Evolutionary conservation across 192 early-diverging fungal species (phyloP).

Genomic region (Coemansia sp.): DNA sequence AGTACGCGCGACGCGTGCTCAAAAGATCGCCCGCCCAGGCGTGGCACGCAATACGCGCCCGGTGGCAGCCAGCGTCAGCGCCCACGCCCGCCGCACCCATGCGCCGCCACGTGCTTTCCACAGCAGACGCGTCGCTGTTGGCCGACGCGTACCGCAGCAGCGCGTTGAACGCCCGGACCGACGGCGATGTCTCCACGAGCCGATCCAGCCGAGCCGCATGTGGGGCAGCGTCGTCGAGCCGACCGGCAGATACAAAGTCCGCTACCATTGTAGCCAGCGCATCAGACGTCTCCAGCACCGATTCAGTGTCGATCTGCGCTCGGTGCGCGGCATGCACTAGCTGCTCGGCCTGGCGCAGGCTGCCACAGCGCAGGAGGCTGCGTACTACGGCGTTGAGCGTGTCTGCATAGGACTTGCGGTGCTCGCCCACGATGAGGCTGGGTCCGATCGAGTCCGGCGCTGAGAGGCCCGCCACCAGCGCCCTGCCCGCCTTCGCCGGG

Average conservation of each 20-base stretch:
- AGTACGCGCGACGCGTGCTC: constrained; percentile 39
- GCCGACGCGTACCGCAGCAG: constrained; percentile 23
- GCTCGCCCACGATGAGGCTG: not conserved
- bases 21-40: constrained; percentile 22
- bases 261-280: constrained; percentile 16
- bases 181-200: constrained; percentile 17
- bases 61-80: constrained; percentile 22
- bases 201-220: constrained; percentile 20
- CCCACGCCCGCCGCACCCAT: constrained; percentile 25
- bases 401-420: constrained; percentile 20
- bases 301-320: constrained; percentile 11
- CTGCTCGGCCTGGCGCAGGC: constrained; percentile 19
- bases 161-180: constrained; percentile 27
- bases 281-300: not conserved
- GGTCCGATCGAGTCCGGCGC: not conserved
- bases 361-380: constrained; percentile 21
- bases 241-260: not conserved
- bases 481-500: not conserved
- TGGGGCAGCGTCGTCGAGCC: not conserved
- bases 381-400: constrained; percentile 27
- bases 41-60: constrained; percentile 24
- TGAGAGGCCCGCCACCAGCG: not conserved
- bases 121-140: not conserved
- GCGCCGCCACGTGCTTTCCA: constrained; percentile 41
- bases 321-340: constrained; percentile 16